Conservation (phyloP, 1,284 basidiomycete species). For the Cutaneotrichosporon sp. region DNA sequence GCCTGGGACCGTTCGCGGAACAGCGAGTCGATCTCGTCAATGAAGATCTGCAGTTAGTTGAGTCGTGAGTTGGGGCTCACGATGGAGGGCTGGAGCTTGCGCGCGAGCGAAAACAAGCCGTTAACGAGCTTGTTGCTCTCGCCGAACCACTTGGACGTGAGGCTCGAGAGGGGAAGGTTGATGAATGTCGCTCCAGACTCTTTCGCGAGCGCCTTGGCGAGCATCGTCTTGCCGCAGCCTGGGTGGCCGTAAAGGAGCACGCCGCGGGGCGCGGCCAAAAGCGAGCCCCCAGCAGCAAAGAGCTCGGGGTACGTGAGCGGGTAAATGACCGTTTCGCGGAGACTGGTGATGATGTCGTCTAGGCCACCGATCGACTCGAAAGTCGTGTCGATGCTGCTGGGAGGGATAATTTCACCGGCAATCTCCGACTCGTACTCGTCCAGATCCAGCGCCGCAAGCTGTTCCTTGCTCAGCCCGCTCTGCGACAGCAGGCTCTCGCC, state of each 20-base stretch:
- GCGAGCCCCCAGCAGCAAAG: conserved; percentile 65
- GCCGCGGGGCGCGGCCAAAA: conserved; percentile 56
- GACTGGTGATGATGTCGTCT: conserved; percentile 81
- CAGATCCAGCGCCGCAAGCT: conserved; percentile 51
- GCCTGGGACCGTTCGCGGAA: conserved; percentile 75
- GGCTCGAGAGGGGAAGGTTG: conserved; percentile 64
- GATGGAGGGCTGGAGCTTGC: conserved; percentile 68
- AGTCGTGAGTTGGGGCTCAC: conserved; percentile 26
- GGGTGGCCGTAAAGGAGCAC: conserved; percentile 86
- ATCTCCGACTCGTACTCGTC: conserved; percentile 56
- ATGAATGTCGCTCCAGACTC: conserved; percentile 97
- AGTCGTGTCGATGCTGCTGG: conserved; percentile 51
- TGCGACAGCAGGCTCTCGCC: conserved; percentile 39
- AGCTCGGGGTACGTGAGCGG: conserved; percentile 88
- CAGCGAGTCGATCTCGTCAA: conserved; percentile 83
- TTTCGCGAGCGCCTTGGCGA: conserved; percentile 90
- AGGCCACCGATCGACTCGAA: conserved; percentile 73
- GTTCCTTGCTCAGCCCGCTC: conserved; percentile 37
- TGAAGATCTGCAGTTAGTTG: conserved; percentile 56
- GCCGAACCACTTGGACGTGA: conserved; percentile 91
- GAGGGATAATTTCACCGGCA: conserved; percentile 52
- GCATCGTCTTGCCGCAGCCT: conserved; percentile 91
- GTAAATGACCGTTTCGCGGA: conserved; percentile 94
- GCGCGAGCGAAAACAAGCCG: conserved; percentile 69
- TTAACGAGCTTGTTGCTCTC: conserved; percentile 97